Conservation (phyloP, 225 moss, liverwort and hornwort species). For the Marchantia paleacea region DNA sequence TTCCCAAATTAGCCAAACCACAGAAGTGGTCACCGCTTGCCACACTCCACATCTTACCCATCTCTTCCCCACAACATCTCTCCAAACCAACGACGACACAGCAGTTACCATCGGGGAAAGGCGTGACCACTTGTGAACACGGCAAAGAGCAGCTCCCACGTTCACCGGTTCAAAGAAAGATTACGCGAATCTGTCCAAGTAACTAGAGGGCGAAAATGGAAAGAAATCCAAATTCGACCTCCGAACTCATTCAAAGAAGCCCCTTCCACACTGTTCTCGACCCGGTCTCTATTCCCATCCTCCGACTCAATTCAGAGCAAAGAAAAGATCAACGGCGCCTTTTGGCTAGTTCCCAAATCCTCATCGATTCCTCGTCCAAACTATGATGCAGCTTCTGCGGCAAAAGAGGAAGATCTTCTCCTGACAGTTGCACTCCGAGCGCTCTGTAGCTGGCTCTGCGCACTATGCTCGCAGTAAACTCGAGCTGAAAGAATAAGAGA, state of each 20-base stretch:
- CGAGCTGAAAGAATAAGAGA: neutral
- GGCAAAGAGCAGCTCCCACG: neutral
- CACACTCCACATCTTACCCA: slow-evolving; percentile 71
- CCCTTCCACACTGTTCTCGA: neutral
- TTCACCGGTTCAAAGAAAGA: neutral
- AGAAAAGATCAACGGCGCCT: neutral
- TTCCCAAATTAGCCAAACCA: slow-evolving; percentile 60
- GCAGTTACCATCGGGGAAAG: slow-evolving; percentile 23
- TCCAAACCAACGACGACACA: slow-evolving; percentile 31
- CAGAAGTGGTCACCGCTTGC: slow-evolving; percentile 54
- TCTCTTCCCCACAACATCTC: slow-evolving; percentile 72
- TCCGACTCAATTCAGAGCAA: neutral
- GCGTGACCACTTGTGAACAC: neutral
- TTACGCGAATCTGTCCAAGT: neutral
- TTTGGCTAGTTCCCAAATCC: neutral
- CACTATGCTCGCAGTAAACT: too few species aligned
- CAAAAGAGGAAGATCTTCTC: too few species aligned
- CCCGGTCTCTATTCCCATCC: neutral
- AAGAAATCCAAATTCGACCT: neutral
- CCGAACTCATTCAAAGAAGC: neutral
- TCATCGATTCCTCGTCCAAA: neutral
- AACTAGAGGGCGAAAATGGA: neutral
- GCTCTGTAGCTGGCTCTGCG: too few species aligned
- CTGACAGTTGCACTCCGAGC: too few species aligned
- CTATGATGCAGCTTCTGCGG: too few species aligned